These are phyloP conservation scores for Bipolaris zeicola DNA, from an alignment of 2,329 filamentous ascomycete genomes.

Conservation along the genomic window DNA sequence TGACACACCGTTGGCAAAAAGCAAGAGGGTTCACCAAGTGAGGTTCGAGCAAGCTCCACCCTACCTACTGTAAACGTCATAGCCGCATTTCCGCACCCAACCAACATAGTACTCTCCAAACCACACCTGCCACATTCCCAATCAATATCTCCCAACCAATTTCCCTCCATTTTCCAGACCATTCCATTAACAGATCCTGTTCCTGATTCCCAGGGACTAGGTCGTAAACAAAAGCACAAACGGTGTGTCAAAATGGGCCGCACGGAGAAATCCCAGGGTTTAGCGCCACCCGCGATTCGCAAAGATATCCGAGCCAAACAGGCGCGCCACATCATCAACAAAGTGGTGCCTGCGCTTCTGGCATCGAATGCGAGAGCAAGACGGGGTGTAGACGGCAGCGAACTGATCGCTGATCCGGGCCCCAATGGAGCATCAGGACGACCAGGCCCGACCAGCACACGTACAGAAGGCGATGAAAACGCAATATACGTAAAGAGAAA, in stretches of 20 bases:
- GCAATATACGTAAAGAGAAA: conserved; percentile 41
- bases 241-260: conserved; percentile 41
- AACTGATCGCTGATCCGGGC: conserved; percentile 54
- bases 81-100: conserved; percentile 4
- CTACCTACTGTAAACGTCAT: conserved; percentile 9
- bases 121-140: background rate
- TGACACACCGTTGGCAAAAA: background rate
- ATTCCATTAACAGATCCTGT: background rate
- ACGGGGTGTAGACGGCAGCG: conserved; percentile 59
- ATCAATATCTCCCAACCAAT: background rate
- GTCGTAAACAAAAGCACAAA: background rate
- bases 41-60: conserved; percentile 1
- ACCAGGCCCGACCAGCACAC: background rate
- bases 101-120: conserved; percentile 17
- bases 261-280: conserved; percentile 43
- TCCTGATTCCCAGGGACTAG: background rate
- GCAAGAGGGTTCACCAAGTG: background rate
- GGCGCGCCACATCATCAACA: conserved; percentile 64
- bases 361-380: conserved; percentile 60
- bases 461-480: conserved; percentile 11
- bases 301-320: conserved; percentile 57
- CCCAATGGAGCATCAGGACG: conserved; percentile 3
- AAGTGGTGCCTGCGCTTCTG: conserved; percentile 63
- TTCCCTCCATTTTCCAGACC: background rate
- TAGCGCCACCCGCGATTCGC: conserved; percentile 46